Conservation (phyloP, 2,329 filamentous ascomycete genomes). For the Fusarium coffeatum region DNA sequence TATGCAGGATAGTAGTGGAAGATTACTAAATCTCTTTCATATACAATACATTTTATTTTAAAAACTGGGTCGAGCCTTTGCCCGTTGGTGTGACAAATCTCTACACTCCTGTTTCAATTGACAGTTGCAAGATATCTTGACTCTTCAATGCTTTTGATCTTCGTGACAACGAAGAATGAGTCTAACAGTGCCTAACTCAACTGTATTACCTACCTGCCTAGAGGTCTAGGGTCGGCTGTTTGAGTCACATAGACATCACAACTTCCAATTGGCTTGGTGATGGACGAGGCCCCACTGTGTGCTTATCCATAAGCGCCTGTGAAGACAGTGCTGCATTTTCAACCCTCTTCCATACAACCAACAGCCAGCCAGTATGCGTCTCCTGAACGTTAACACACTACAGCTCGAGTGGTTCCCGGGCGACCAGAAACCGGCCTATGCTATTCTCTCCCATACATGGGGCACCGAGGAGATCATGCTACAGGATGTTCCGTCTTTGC, state of each 20-base stretch:
- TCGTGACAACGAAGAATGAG: too few relatives aligned
- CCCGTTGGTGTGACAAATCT: too few relatives aligned
- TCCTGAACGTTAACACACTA: background rate
- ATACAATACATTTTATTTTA: too few relatives aligned
- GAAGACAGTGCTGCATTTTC: too few relatives aligned
- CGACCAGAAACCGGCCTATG: background rate
- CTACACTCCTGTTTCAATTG: too few relatives aligned
- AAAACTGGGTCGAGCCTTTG: too few relatives aligned
- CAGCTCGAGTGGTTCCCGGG: background rate
- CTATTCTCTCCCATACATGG: background rate
- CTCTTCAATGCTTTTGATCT: too few relatives aligned
- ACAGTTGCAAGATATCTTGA: too few relatives aligned
- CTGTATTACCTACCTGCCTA: too few relatives aligned
- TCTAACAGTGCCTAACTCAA: too few relatives aligned
- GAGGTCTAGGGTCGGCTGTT: too few relatives aligned
- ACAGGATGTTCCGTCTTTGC: background rate
- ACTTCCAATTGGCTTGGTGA: background rate
- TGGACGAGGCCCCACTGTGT: background rate
- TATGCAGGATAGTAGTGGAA: background rate
- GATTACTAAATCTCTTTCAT: too few relatives aligned
- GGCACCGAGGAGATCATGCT: background rate
- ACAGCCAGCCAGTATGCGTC: background rate
- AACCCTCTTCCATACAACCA: background rate
- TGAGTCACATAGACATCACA: rapidly evolving
- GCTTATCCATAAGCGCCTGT: background rate